Evolutionary conservation across 805 yeast species (phyloP).

Genomic region (Cyberlindnera misumaiensis): DNA sequence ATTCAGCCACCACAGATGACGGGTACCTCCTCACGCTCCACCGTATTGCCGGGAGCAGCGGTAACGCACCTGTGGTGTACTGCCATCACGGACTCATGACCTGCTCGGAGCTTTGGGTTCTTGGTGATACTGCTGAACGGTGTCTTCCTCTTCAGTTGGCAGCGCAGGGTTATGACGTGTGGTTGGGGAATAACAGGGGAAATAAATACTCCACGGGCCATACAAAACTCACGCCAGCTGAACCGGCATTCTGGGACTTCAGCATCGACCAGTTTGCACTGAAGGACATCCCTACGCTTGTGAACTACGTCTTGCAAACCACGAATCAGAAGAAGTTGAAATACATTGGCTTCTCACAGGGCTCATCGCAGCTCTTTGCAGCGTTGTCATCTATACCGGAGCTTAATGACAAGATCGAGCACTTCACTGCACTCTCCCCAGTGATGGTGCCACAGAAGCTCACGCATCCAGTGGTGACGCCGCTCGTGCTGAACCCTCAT

Average conservation of each 20-base stretch:
- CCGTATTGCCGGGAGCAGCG: constrained; percentile 30
- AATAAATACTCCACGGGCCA: constrained; percentile 69
- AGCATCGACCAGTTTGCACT: constrained; percentile 88
- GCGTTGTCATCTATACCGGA: constrained; percentile 60
- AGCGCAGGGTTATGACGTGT: constrained; percentile 86
- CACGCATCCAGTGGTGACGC: constrained; percentile 67
- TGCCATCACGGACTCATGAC: constrained; percentile 81
- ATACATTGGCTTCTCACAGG: constrained; percentile 89
- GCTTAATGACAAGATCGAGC: constrained; percentile 47
- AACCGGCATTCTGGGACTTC: constrained; percentile 75
- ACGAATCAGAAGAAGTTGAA: constrained; percentile 41
- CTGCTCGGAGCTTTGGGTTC: constrained; percentile 52
- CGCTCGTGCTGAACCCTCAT: constrained; percentile 69
- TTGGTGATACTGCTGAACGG: constrained; percentile 41
- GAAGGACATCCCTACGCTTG: constrained; percentile 80
- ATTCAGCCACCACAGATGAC: constrained; percentile 61
- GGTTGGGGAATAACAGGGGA: constrained; percentile 90
- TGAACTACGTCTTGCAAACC: constrained; percentile 58
- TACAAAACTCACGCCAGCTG: constrained; percentile 16
- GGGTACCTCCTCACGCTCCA: constrained; percentile 66
- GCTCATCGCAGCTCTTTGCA: constrained; percentile 91
- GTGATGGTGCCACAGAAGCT: constrained; percentile 90
- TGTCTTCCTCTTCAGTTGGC: constrained; percentile 65
- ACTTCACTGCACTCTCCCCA: constrained; percentile 82
- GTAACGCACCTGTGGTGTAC: constrained; percentile 43